Evolutionary conservation across 1,139 yeast genomes (phyloP).

Genomic region (Suhomyces yuchorum): DNA sequence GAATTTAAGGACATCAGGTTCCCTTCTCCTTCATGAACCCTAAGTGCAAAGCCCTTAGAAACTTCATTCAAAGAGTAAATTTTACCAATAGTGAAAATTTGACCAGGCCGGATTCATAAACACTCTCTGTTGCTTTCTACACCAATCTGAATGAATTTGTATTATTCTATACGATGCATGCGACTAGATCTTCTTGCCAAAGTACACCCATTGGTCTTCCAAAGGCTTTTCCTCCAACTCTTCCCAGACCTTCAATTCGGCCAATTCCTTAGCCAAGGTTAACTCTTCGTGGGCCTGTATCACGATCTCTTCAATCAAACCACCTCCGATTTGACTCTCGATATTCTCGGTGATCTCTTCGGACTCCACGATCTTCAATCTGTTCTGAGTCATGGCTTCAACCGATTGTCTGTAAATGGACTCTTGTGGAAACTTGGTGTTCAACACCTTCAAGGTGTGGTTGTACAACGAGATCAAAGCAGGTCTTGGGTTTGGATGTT

Average conservation of each 20-base stretch:
- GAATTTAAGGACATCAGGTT: too few species aligned
- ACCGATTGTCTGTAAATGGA: conserved; percentile 79
- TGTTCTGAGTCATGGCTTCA: conserved; percentile 69
- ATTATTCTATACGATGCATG: conserved; percentile 5
- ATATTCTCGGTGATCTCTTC: conserved; percentile 67
- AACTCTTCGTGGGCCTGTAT: conserved; percentile 85
- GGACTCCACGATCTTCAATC: conserved; percentile 66
- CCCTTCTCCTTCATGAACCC: too few species aligned
- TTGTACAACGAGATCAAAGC: conserved; percentile 71
- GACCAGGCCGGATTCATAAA: too few species aligned
- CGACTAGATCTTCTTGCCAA: conserved; percentile 55
- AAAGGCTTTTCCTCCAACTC: conserved; percentile 69
- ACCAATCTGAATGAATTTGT: neutral
- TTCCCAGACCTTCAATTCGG: conserved; percentile 68
- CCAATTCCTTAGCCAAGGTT: conserved; percentile 66
- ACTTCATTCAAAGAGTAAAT: too few species aligned
- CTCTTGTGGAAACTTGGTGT: conserved; percentile 63
- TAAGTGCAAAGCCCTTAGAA: too few species aligned
- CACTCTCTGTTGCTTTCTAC: too few species aligned
- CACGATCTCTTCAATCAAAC: conserved; percentile 79
- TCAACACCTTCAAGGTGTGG: conserved; percentile 63
- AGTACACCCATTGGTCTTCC: conserved; percentile 73
- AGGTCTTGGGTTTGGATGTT: conserved; percentile 86
- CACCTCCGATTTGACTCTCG: conserved; percentile 77
- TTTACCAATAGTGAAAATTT: too few species aligned